Base-by-base conservation (phyloP, 2,329 filamentous ascomycete species). In the Ceratocystiopsis brevicomis region DNA sequence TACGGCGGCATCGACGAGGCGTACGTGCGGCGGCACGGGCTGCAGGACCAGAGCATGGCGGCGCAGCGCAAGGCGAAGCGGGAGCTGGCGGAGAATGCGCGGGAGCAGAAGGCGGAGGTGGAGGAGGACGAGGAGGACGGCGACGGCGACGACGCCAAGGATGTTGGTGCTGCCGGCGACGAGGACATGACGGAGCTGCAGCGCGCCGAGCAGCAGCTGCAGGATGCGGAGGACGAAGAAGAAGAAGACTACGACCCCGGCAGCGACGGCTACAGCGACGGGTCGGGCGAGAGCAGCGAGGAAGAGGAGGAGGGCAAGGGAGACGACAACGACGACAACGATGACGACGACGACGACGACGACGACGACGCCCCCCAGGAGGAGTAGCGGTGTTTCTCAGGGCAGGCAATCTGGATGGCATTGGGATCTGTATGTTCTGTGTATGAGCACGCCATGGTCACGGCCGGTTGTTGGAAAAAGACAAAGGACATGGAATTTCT, bases 11-110 rank as follows among this genome's bases (percentile, higher is more conserved):
- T 81, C 47, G 73, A 78, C 51, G 67, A 71, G 48, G 55, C 53
- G n/a, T 81, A 77, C 52, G 65, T 81, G 39, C 67, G 69, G 52
- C 65, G 65, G 11, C 69, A 80, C 50, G 64, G 69, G 0, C 62
- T 81, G 21, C 72, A 78, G 48, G 76, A 81, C 52, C 64, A 73
- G 47, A 80, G 76, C 53, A 75, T 81, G 73, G 76, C 76, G 0
- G 76, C 81, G 53, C 69, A 73, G 53, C 60, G 77, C 42, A 76
- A 76, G 52, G 77, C 73, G 2, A 80, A 78, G 65, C 61, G 68
- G 25, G 64, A 76, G 54, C 56, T 78, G 42, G 67, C 69, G 3
- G 73, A 78, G 53, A 78, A 78, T 50, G 62, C 59, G 17, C 66
- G 66, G 51, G 54, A 59, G 34, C 55, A 58, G 38, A 62, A 59